Percentiles rank a stretch among this genome's conserved stretches.
Evolutionary conservation across 2,329 filamentous ascomycete species (phyloP).

Genomic region (Colletotrichum musae): DNA sequence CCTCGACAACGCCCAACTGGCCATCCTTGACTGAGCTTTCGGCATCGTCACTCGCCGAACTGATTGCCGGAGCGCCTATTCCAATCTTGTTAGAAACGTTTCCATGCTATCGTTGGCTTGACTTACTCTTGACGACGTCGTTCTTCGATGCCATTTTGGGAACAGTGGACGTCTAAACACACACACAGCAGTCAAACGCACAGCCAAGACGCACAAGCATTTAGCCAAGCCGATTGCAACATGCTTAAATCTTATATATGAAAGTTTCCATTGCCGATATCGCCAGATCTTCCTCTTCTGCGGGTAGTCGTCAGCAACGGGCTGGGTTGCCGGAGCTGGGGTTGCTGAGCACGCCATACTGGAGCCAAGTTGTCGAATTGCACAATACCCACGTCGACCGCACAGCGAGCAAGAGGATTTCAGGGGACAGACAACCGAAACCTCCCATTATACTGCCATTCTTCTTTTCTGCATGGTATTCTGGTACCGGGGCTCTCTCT

Average conservation of each 20-base stretch:
- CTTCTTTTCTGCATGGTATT: not conserved
- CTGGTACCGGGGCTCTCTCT: not conserved
- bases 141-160: slow-evolving; percentile 7
- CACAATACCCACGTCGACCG: not conserved
- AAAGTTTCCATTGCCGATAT: not conserved
- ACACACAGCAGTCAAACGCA: not conserved
- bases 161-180: too few relatives aligned
- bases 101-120: not conserved
- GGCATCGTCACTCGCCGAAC: slow-evolving; percentile 11
- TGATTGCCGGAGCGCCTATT: slow-evolving; percentile 5
- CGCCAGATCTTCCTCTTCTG: not conserved
- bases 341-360: slow-evolving; percentile 29
- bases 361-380: slow-evolving; percentile 33
- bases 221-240: not conserved
- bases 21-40: slow-evolving; percentile 26
- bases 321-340: slow-evolving; percentile 6
- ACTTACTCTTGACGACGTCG: slow-evolving; percentile 18
- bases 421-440: not conserved
- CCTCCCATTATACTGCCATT: not conserved
- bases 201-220: too few relatives aligned
- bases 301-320: not conserved
- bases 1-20: slow-evolving; percentile 25
- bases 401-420: not conserved
- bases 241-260: not conserved
- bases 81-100: not conserved